Evolutionary conservation across 129 eudicot genomes (phyloP), one percentile per base, ranked within the genome.

Genomic region (Logfia minima): DNA sequence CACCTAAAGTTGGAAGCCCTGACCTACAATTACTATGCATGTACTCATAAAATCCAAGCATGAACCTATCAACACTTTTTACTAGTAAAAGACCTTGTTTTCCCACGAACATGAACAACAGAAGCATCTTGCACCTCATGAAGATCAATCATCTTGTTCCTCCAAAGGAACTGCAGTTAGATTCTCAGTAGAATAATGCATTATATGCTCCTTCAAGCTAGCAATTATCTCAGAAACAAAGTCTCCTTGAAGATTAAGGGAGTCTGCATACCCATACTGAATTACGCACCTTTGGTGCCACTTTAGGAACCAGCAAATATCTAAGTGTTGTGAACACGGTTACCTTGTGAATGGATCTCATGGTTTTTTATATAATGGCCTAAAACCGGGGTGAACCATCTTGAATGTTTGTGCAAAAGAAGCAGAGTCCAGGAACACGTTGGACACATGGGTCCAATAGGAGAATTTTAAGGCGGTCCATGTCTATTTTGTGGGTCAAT

Each of bases 11-110:
- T 23, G 95, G 95, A 60, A 89, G 75, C 2, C 91, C 83, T 17
- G 91, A 87, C 83, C 95, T 76, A 74, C 95, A 89, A 79, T 84
- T 89, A 75, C 91, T 89, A 76, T 89, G 95, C 85, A 87, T 66
- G 56, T 83, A 82, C 67, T 87, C 91, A 79, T 89, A 89, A 80
- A 89, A 89, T 1, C 70, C 83, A 31, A 89, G 91, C 91, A 89
- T 87, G 28, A 66, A 71, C 61, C 84, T 75, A 63, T 89, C 91
- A 60, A 72, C 89, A 84, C 22, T 73, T 78, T 21, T 83, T 61
- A 6, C 86, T 88, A 26, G 83, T 70, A 81, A 84, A 75, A 77
- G 87, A 87, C 78, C 91, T 87, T 5, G 92, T 87, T 78, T 87
- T 89, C 75, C 91, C 96, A 16, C 88, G 83, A 68, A 87, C 76